A percentile compares a stretch with the other conserved stretches of the same genome.
These are phyloP conservation scores for Sphaerulina populicola DNA, from an alignment of 2,329 filamentous ascomycete genomes.

Conservation along the genomic window DNA sequence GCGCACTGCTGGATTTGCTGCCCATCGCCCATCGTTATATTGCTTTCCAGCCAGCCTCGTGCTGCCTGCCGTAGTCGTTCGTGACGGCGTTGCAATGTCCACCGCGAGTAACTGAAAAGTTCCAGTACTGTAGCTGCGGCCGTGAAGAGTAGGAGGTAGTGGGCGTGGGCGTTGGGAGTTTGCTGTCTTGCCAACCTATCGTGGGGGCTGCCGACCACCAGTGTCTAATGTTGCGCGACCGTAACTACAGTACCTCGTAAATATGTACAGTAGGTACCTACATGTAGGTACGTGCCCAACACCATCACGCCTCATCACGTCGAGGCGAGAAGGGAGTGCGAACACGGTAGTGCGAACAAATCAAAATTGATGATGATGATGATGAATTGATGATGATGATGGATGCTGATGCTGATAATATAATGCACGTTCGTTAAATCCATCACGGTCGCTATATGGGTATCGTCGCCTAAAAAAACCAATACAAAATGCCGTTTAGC, in stretches of 20 bases:
- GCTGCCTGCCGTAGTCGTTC: conserved; percentile 12
- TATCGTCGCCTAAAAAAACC: conserved; percentile 8
- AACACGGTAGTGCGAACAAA: neutral
- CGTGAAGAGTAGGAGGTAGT: neutral
- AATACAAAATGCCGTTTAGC: conserved; percentile 4
- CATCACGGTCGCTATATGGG: conserved; percentile 10
- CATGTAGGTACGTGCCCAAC: neutral
- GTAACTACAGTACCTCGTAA: too few species aligned
- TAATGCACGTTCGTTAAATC: neutral
- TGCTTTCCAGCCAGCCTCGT: conserved; percentile 9
- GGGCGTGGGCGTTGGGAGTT: neutral
- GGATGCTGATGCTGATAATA: neutral
- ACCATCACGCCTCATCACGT: neutral
- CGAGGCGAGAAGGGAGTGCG: neutral
- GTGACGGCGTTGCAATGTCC: conserved; percentile 19
- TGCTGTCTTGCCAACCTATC: neutral
- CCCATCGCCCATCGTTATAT: too few species aligned
- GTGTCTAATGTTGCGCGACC: neutral
- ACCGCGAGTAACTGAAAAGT: too few species aligned
- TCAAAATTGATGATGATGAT: neutral
- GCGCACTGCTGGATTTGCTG: too few species aligned
- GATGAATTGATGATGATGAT: neutral
- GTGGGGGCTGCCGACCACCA: neutral
- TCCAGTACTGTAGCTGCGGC: neutral
- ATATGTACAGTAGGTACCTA: too few species aligned